These are phyloP conservation scores for Trichoderma reesei DNA, from an alignment of 495 filamentous ascomycete genomes.

Conservation along the genomic window DNA sequence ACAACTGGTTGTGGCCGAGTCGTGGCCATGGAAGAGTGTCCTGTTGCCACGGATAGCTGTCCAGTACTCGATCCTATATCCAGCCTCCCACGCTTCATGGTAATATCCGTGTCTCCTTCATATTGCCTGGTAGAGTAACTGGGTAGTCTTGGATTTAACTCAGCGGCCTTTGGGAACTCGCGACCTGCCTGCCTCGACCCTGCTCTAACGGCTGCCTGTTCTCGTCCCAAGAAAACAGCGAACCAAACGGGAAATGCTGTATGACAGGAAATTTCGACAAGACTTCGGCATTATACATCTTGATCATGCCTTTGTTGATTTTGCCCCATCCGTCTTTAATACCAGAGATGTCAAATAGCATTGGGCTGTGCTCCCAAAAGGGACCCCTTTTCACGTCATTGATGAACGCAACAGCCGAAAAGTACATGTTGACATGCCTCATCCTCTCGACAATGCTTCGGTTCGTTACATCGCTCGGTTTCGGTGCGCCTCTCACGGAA, in stretches of 20 bases:
- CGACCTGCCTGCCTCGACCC: neutral
- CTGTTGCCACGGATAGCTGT: no score
- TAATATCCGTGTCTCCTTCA: no score
- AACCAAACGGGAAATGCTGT: slow-evolving; percentile 92
- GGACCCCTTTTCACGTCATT: slow-evolving; percentile 95
- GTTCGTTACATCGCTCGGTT: slow-evolving; percentile 60
- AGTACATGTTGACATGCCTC: slow-evolving; percentile 77
- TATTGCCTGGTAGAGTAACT: no score
- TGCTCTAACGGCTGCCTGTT: slow-evolving; percentile 26
- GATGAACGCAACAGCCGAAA: slow-evolving; percentile 97
- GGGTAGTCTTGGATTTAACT: neutral
- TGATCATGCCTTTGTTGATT: slow-evolving; percentile 98
- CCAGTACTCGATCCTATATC: no score
- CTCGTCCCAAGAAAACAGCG: slow-evolving; percentile 70
- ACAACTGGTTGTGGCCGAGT: no score
- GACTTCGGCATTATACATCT: slow-evolving; percentile 94
- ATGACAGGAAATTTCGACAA: slow-evolving; percentile 92
- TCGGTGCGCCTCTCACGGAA: slow-evolving; percentile 59
- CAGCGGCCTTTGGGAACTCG: neutral
- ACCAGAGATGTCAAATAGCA: slow-evolving; percentile 89
- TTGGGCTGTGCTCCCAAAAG: slow-evolving; percentile 97
- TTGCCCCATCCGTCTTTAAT: slow-evolving; percentile 90
- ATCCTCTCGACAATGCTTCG: slow-evolving; percentile 54
- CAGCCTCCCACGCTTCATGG: no score
- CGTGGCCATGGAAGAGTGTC: no score